Evolutionary conservation across 306 rosid species (phyloP).

Genomic region (Gleditsia sinensis): DNA sequence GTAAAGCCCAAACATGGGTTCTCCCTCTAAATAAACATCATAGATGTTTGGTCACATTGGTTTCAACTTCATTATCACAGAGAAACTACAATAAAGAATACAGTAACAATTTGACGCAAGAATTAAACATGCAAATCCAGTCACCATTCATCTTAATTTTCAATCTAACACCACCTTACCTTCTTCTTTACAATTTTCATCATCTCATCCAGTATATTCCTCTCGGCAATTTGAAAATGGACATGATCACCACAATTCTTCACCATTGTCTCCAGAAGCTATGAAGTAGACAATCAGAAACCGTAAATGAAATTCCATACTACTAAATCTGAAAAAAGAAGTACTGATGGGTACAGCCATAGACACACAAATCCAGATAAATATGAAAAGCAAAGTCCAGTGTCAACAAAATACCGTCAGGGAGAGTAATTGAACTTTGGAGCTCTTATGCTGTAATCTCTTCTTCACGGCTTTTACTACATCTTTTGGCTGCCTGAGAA

Average conservation of each 20-base stretch:
- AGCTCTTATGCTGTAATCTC: constrained; percentile 90
- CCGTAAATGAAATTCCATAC: constrained; percentile 37
- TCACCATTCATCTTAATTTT: constrained; percentile 15
- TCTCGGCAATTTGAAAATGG: constrained; percentile 93
- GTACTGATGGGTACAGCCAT: neutral
- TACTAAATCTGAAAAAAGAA: constrained; percentile 2
- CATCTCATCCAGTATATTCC: constrained; percentile 89
- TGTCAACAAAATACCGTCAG: constrained; percentile 64
- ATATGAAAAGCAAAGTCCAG: constrained; percentile 22
- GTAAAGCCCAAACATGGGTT: constrained; percentile 1
- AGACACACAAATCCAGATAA: constrained; percentile 17
- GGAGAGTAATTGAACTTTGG: constrained; percentile 82
- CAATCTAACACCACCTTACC: constrained; percentile 52
- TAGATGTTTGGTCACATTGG: neutral
- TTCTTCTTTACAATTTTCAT: constrained; percentile 89
- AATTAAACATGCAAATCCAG: constrained; percentile 30
- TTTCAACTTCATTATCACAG: neutral
- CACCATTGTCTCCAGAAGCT: constrained; percentile 99
- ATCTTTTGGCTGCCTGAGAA: constrained; percentile 95
- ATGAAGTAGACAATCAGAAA: constrained; percentile 36
- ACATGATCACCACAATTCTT: constrained; percentile 95
- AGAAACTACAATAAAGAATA: neutral
- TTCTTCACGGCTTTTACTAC: constrained; percentile 92
- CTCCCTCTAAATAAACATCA: neutral
- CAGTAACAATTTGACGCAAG: constrained; percentile 15